These are phyloP conservation scores for Clarireedia hainanense DNA, from an alignment of 2,329 filamentous ascomycete genomes.

Conservation along the genomic window DNA sequence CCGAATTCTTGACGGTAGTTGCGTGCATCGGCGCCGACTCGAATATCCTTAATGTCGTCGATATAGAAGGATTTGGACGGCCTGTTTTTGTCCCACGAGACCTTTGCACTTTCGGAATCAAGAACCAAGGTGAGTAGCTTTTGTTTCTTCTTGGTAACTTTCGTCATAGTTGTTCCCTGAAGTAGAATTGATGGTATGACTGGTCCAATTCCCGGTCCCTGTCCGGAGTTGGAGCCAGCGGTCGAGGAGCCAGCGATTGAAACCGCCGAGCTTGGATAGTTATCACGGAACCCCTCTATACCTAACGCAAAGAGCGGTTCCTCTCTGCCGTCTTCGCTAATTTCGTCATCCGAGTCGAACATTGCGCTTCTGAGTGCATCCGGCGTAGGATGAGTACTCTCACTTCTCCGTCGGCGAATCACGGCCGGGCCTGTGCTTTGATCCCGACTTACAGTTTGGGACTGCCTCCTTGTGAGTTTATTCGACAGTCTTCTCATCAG, in stretches of 20 bases:
- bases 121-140: slow-evolving; percentile 66
- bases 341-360: slow-evolving; percentile 51
- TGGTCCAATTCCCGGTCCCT: slow-evolving; percentile 46
- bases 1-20: slow-evolving; percentile 84
- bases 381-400: slow-evolving; percentile 70
- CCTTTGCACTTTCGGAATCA: slow-evolving; percentile 75
- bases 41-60: slow-evolving; percentile 89
- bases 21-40: slow-evolving; percentile 72
- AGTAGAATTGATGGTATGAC: slow-evolving; percentile 71
- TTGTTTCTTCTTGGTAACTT: slow-evolving; percentile 77
- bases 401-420: slow-evolving; percentile 69
- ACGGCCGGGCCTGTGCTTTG: slow-evolving; percentile 85
- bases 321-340: slow-evolving; percentile 41
- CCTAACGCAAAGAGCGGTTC: slow-evolving; percentile 31
- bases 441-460: slow-evolving; percentile 69
- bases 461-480: slow-evolving; percentile 69
- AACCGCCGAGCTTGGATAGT: slow-evolving; percentile 41
- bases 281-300: slow-evolving; percentile 38
- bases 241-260: slow-evolving; percentile 32
- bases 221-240: slow-evolving; percentile 28
- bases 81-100: slow-evolving; percentile 76
- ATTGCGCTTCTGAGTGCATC: slow-evolving; percentile 34
- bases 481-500: slow-evolving; percentile 82
- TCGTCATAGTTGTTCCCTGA: slow-evolving; percentile 69
- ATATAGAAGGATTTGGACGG: slow-evolving; percentile 84